These are phyloP conservation scores for Pisolithus thermaeus DNA, from an alignment of 1,284 basidiomycete species.

Conservation along the genomic window DNA sequence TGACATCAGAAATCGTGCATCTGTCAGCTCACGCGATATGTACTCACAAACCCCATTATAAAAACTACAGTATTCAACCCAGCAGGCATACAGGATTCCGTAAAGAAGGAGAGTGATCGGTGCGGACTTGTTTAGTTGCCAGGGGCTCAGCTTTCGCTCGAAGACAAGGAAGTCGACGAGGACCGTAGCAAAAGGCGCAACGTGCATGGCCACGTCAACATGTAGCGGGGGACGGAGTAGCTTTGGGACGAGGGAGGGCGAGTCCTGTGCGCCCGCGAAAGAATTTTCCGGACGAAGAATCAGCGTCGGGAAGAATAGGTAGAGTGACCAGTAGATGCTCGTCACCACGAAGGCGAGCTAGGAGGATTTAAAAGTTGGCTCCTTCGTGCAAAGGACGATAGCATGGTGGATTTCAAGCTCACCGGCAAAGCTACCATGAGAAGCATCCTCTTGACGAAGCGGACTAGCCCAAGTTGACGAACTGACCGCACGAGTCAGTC, in stretches of 20 bases:
- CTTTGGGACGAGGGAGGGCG: slow-evolving; percentile 23
- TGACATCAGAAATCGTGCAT: slow-evolving; percentile 5
- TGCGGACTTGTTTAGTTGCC: slow-evolving; percentile 39
- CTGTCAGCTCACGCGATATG: not conserved
- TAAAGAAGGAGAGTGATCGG: slow-evolving; percentile 39
- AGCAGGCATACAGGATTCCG: slow-evolving; percentile 51
- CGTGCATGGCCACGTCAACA: slow-evolving; percentile 66
- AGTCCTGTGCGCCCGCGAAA: slow-evolving; percentile 31
- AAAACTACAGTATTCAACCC: slow-evolving; percentile 65
- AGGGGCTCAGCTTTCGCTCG: slow-evolving; percentile 54
- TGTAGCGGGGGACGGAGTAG: slow-evolving; percentile 46
- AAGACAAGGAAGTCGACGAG: slow-evolving; percentile 67
- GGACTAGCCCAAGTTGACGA: not conserved
- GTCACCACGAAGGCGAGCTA: slow-evolving; percentile 66
- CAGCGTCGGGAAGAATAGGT: slow-evolving; percentile 46
- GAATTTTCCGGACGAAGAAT: slow-evolving; percentile 35
- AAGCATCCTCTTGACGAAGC: slow-evolving; percentile 15
- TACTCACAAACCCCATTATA: slow-evolving; percentile 62
- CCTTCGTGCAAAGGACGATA: no score
- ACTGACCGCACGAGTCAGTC: slow-evolving; percentile 9
- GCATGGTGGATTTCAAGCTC: not conserved
- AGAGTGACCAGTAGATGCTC: slow-evolving; percentile 66
- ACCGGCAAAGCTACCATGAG: slow-evolving; percentile 28
- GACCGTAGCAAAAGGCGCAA: slow-evolving; percentile 54
- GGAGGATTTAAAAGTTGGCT: not conserved